Evolutionary conservation across 2,329 filamentous ascomycete species (phyloP).

Genomic region (Fonsecaea pedrosoi): DNA sequence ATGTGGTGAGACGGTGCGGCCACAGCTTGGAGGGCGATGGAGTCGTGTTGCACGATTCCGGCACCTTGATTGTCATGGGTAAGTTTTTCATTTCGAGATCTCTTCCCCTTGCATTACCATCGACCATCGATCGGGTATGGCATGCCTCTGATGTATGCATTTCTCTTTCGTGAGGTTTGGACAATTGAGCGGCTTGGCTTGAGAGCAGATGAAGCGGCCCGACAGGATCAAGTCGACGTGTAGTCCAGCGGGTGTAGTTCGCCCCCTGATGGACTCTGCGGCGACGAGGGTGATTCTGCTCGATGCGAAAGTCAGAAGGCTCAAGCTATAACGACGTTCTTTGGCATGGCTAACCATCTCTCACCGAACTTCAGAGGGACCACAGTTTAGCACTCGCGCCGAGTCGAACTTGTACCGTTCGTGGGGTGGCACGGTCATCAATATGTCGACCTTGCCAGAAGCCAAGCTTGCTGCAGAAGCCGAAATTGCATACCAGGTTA

Average conservation of each 20-base stretch:
- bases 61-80: conserved; percentile 92
- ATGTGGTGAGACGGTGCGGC: conserved; percentile 79
- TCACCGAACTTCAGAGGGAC: conserved; percentile 69
- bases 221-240: neutral
- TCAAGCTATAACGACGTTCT: neutral
- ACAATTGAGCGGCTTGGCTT: neutral
- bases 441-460: conserved; percentile 96
- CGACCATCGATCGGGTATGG: neutral
- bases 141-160: neutral
- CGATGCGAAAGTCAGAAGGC: neutral
- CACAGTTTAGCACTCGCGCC: conserved; percentile 94
- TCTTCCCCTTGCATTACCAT: conserved; percentile 1
- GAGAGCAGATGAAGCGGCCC: neutral
- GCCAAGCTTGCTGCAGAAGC: conserved; percentile 95
- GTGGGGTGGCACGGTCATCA: conserved; percentile 95
- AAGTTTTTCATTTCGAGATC: conserved; percentile 44
- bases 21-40: conserved; percentile 80
- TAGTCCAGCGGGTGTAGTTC: neutral
- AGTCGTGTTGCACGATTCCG: conserved; percentile 81
- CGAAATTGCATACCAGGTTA: conserved; percentile 96
- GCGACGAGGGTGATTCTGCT: neutral
- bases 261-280: neutral
- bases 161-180: neutral
- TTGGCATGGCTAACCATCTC: conserved; percentile 6
- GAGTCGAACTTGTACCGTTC: conserved; percentile 94